Base-by-base conservation (phyloP, 139 green algal genomes). In the Tetradesmus lagerheimii region DNA sequence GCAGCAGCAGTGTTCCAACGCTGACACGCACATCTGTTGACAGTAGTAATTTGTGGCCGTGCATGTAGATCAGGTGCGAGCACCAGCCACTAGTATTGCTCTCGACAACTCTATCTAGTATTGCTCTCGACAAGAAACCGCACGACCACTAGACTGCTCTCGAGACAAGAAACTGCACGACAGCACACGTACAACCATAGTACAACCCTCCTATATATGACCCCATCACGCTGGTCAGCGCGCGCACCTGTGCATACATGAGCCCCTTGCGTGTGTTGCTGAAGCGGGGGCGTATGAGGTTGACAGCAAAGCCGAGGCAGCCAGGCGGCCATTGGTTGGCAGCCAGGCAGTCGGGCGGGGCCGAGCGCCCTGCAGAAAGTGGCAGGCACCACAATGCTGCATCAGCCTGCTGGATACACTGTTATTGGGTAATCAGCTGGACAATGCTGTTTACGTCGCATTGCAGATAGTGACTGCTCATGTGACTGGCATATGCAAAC, bases 271-370 rank as follows among this genome's bases (percentile, higher is more conserved):
- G 90, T 47, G 94, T 92, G 88, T 93, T 94, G 0, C 8, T 80
- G 66, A 90, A 31, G n/a, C 77, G 64, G 9, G 93, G 93, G 14
- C 95, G 94, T 38, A 97, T 79, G 67, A 97, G 91, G 92, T 97
- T 97, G 85, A 94, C 83, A 0, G 91, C 92, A 74, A 94, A 97
- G 39, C 95, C 95, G 82, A 96, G 50, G 92, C 93, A 97, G 39
- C 95, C 95, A 15, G 67, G 45, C 0, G 95, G 95, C 95, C 95
- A 97, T 50, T 95, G 88, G 20, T 85, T 53, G 18, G 67, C 83
- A 84, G 79, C 80, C 37, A 57, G 34, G 23, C 83, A 71, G 57
- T 71, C 85, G 6, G 47, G 31, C 37, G 82, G 41, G 5, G 41
- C 5, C 25, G 71, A 16, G 20, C 37, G 53, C 11, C 82, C 82